Evolutionary conservation across 129 eudicot species (phyloP).

Genomic region (Artemisia argyi): DNA sequence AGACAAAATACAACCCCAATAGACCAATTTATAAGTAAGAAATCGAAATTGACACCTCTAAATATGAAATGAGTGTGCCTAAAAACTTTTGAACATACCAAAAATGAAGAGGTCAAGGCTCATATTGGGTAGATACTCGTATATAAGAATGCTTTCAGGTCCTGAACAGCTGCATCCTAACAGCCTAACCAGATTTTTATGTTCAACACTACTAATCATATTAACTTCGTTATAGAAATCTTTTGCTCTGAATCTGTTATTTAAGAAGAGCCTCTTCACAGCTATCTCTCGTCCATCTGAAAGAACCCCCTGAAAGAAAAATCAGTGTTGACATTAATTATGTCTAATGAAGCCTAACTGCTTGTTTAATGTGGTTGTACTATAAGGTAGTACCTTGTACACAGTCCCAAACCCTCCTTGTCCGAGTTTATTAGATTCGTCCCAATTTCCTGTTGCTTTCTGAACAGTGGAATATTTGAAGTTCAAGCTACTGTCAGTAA

Average conservation of each 20-base stretch:
- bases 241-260: slow-evolving; percentile 75
- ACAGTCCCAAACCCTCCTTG: too few relatives aligned
- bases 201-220: slow-evolving; percentile 69
- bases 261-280: slow-evolving; percentile 85
- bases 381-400: too few relatives aligned
- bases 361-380: too few relatives aligned
- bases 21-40: too few relatives aligned
- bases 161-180: slow-evolving; percentile 85
- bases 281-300: slow-evolving; percentile 87
- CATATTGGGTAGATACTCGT: slow-evolving; percentile 61
- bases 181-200: slow-evolving; percentile 68
- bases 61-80: background rate
- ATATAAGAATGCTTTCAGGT: slow-evolving; percentile 78
- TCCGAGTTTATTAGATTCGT: too few relatives aligned
- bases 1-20: too few relatives aligned
- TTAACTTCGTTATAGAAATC: slow-evolving; percentile 90
- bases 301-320: slow-evolving; percentile 56
- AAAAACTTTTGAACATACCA: slow-evolving; percentile 34
- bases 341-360: background rate
- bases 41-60: too few relatives aligned
- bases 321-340: background rate
- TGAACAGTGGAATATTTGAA: too few relatives aligned
- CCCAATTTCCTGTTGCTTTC: too few relatives aligned
- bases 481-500: too few relatives aligned
- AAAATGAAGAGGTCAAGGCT: slow-evolving; percentile 78